phyloP scores from a whole-genome alignment of 2,329 filamentous ascomycete genomes.

The Penicillium sp. region DNA sequence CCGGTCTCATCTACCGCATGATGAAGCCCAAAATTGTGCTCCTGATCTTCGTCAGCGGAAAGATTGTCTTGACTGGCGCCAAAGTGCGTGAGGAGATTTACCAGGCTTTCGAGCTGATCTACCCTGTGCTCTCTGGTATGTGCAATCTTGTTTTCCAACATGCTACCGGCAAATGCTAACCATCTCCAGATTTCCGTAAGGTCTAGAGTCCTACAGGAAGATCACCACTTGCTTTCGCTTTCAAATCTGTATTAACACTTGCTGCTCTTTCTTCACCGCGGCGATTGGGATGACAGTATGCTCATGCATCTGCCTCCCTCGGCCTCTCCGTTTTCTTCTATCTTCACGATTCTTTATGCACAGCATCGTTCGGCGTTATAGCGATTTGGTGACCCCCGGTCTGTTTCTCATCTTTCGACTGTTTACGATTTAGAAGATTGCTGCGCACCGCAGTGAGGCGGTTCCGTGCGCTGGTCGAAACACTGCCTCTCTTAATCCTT shows the following conservation, averaged over 20 bases:
- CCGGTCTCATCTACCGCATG: constrained; percentile 99
- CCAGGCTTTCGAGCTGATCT: constrained; percentile 94
- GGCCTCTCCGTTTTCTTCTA: constrained; percentile 2
- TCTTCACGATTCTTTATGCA: constrained; percentile 38
- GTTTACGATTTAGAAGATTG: constrained; percentile 37
- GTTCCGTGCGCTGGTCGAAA: constrained; percentile 43
- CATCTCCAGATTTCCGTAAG: constrained; percentile 57
- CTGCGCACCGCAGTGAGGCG: constrained; percentile 40
- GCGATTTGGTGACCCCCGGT: constrained; percentile 34
- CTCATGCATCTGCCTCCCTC: not conserved
- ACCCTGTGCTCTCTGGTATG: constrained; percentile 84
- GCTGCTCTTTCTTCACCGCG: constrained; percentile 17
- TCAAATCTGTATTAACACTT: constrained; percentile 30
- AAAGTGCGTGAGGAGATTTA: constrained; percentile 99
- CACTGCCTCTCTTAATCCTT: constrained; percentile 38
- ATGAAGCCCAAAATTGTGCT: constrained; percentile 99
- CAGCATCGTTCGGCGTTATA: constrained; percentile 45
- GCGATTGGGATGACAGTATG: not conserved
- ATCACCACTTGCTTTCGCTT: constrained; percentile 17
- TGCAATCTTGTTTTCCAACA: constrained; percentile 11
- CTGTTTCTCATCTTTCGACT: constrained; percentile 22
- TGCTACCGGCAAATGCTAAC: constrained; percentile 22
- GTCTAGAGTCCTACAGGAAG: constrained; percentile 41
- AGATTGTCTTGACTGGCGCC: constrained; percentile 95
- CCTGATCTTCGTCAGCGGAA: constrained; percentile 94